Conservation (phyloP, 139 green algal genomes). For the Chlorella vulgaris region DNA sequence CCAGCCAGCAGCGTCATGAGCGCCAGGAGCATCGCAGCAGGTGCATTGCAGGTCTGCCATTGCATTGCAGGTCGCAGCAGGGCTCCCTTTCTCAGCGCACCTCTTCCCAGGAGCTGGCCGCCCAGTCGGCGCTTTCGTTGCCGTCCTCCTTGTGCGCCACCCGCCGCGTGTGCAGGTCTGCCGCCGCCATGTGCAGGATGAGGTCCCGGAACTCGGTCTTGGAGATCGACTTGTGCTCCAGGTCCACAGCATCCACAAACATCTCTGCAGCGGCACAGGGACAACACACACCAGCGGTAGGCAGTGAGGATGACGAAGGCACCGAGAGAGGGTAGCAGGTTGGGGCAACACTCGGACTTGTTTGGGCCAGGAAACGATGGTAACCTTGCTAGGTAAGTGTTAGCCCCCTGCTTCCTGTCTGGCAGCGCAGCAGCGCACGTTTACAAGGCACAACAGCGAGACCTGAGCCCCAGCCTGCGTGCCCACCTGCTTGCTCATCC, state of each 20-base stretch:
- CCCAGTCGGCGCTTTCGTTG: constrained; percentile 18
- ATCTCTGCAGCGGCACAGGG: constrained; percentile 9
- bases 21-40: no score
- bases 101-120: constrained; percentile 25
- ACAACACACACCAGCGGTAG: background rate
- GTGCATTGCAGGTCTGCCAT: no score
- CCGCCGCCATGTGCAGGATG: constrained; percentile 59
- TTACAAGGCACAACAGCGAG: no score
- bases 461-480: background rate
- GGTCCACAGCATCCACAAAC: constrained; percentile 48
- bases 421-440: no score
- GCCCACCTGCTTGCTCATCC: constrained; percentile 37
- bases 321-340: background rate
- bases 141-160: background rate
- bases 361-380: background rate
- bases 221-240: constrained; percentile 41
- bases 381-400: no score
- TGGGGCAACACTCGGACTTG: background rate
- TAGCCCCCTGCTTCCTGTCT: no score
- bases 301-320: background rate
- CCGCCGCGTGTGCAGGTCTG: constrained; percentile 48
- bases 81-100: no score
- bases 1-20: no score
- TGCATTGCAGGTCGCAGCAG: no score
- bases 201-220: constrained; percentile 48